Base-by-base conservation (phyloP, 2,329 filamentous ascomycete genomes). In the Cercospora nicotianae region DNA sequence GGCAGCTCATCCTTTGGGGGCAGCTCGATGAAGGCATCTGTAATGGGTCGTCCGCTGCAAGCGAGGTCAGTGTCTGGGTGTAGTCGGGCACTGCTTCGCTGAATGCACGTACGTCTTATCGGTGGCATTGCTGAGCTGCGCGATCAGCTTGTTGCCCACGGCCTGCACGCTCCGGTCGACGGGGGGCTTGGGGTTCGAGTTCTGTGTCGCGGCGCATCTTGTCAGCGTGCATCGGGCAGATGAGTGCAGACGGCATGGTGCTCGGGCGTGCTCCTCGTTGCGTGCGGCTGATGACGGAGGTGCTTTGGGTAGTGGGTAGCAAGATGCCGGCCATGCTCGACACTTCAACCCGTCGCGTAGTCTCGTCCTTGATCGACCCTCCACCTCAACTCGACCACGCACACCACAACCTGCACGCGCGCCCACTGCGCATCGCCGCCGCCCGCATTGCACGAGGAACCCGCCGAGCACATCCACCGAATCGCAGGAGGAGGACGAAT, bases 11-110 rank as follows among this genome's bases (percentile, higher is more conserved):
- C 71, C 60, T 72, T 70, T 6, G 72, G 61, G 23, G 90, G 88
- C 16, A 96, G 86, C 23, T 86, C 85, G 75, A 94, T 88, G 78
- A 96, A 96, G 75, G 89, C 87, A 51, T 86, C 89, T 63, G 91
- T 88, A 75, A 96, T 90, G 8, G 85, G 85, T 58, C 91, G 91
- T 69, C 91, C 91, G 63, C 82, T 84, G 77, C 69, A 88, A 20
- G n/a, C 23, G 13, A 18, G 10, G 31, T 53, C 36, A 60, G 28
- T 31, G 48, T 73, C 64, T 72, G 65, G 18, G 20, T 63, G 23
- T 55, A 60, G 12, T 18, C 12, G 45, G 26, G 26, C 20, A 39
- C 28, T 18, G 5, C 18, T 12, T 13, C 13, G 20, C 36, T 23
- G 30, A 33, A 57, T 59, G 66, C 57, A 83, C 87, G 75, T 85